Conservation (phyloP, 257 asterid genomes). For the Fraxinus quadrangulata region DNA sequence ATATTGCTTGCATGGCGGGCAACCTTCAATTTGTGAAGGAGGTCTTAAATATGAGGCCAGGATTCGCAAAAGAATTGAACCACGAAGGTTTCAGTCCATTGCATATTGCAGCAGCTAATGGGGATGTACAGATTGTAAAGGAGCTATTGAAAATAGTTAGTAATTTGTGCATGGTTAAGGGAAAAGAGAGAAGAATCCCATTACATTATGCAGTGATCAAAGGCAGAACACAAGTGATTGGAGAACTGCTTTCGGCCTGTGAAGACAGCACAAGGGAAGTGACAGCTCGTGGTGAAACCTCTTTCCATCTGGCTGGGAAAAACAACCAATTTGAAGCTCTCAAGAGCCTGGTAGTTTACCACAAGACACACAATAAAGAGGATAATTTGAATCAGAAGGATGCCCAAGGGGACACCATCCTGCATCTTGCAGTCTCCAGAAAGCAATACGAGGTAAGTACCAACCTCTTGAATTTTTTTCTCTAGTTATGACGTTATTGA, state of each 20-base stretch:
- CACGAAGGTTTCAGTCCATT: slow-evolving; percentile 26
- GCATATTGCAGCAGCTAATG: slow-evolving; percentile 29
- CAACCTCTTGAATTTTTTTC: slow-evolving; percentile 29
- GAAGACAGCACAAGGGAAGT: slow-evolving; percentile 18
- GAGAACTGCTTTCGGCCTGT: slow-evolving; percentile 22
- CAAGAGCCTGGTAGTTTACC: slow-evolving; percentile 13
- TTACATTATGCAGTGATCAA: slow-evolving; percentile 34
- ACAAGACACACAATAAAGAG: slow-evolving; percentile 12
- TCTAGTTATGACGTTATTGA: background rate
- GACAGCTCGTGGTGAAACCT: slow-evolving; percentile 36
- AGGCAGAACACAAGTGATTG: slow-evolving; percentile 29
- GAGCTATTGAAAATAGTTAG: slow-evolving; percentile 12
- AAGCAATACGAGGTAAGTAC: slow-evolving; percentile 31
- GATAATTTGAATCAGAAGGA: slow-evolving; percentile 28
- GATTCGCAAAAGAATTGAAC: slow-evolving; percentile 16
- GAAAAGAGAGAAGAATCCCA: slow-evolving; percentile 29
- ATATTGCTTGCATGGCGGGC: slow-evolving; percentile 24
- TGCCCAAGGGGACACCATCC: slow-evolving; percentile 29
- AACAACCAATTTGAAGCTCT: slow-evolving; percentile 31
- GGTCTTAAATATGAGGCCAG: slow-evolving; percentile 10
- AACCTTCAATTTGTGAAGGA: slow-evolving; percentile 23
- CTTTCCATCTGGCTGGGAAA: slow-evolving; percentile 29
- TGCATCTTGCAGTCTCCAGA: slow-evolving; percentile 38
- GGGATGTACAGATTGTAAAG: slow-evolving; percentile 14
- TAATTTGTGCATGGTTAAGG: slow-evolving; percentile 26